phyloP scores from a whole-genome alignment of 75 land plant genomes.

The Sequoia sempervirens region DNA sequence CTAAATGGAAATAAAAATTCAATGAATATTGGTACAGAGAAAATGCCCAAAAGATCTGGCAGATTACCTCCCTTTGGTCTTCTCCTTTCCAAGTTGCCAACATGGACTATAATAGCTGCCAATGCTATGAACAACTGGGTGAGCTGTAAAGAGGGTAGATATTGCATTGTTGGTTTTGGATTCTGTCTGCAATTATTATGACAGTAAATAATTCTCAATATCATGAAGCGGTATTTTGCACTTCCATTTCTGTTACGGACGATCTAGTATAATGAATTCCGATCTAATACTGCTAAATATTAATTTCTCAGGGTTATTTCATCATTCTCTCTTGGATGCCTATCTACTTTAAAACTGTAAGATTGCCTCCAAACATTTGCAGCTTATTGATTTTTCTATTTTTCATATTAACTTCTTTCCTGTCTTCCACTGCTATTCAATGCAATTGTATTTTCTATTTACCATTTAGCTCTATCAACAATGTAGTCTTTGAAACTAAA shows the following conservation, averaged over 20 bases:
- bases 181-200: background rate
- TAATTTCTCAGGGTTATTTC: slow-evolving; percentile 79
- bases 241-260: background rate
- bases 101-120: slow-evolving; percentile 87
- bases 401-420: background rate
- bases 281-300: background rate
- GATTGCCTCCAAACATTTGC: slow-evolving; percentile 9
- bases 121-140: slow-evolving; percentile 98
- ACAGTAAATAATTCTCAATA: background rate
- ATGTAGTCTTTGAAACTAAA: background rate
- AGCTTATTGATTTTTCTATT: background rate
- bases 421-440: background rate
- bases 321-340: slow-evolving; percentile 98
- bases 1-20: slow-evolving; percentile 17
- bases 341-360: slow-evolving; percentile 81
- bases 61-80: slow-evolving; percentile 72
- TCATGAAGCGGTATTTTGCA: background rate
- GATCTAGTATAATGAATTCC: background rate
- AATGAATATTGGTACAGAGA: background rate
- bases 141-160: slow-evolving; percentile 11
- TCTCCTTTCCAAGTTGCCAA: slow-evolving; percentile 76
- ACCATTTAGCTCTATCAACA: background rate
- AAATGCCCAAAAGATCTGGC: slow-evolving; percentile 13
- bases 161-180: slow-evolving; percentile 1
- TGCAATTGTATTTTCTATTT: background rate